Percentiles rank a stretch among this genome's conserved stretches.
Evolutionary conservation across 2,329 filamentous ascomycete genomes (phyloP).

Genomic region (Hirsutella rhossiliensis): DNA sequence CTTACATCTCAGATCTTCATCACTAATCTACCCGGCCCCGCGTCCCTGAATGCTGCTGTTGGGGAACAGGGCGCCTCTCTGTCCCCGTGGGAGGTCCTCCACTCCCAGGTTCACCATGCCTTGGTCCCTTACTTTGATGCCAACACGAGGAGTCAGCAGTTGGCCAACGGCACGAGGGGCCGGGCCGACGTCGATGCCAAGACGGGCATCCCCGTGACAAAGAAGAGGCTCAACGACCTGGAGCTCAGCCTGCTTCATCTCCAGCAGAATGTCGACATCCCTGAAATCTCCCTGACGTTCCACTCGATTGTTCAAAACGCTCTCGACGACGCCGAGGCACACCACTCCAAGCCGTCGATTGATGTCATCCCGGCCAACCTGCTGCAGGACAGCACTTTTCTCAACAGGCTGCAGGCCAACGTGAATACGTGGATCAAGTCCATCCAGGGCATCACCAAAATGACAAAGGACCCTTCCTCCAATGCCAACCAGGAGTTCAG

Average conservation of each 20-base stretch:
- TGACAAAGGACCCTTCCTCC: slow-evolving; percentile 68
- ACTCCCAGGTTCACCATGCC: slow-evolving; percentile 83
- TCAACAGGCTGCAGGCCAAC: slow-evolving; percentile 85
- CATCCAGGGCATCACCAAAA: slow-evolving; percentile 91
- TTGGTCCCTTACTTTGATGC: slow-evolving; percentile 96
- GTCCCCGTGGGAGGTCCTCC: slow-evolving; percentile 84
- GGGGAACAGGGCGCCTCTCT: slow-evolving; percentile 59
- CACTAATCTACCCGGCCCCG: slow-evolving; percentile 78
- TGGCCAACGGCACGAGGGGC: slow-evolving; percentile 51
- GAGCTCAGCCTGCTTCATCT: slow-evolving; percentile 83
- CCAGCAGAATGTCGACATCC: slow-evolving; percentile 97
- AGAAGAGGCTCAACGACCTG: slow-evolving; percentile 91
- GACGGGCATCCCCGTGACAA: slow-evolving; percentile 91
- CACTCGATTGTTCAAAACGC: slow-evolving; percentile 81
- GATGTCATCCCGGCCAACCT: slow-evolving; percentile 65
- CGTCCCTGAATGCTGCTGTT: slow-evolving; percentile 52
- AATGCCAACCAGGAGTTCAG: slow-evolving; percentile 40
- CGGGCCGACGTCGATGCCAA: slow-evolving; percentile 81
- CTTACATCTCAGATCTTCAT: slow-evolving; percentile 85
- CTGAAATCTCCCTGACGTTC: slow-evolving; percentile 75
- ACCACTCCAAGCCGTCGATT: slow-evolving; percentile 56
- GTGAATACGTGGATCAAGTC: slow-evolving; percentile 99
- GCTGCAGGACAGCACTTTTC: slow-evolving; percentile 80
- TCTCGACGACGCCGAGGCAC: slow-evolving; percentile 62
- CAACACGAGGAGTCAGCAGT: slow-evolving; percentile 73